phyloP scores from a whole-genome alignment of 202 grass and related monocot genomes.

The Bolboschoenoplectus hybrid region DNA sequence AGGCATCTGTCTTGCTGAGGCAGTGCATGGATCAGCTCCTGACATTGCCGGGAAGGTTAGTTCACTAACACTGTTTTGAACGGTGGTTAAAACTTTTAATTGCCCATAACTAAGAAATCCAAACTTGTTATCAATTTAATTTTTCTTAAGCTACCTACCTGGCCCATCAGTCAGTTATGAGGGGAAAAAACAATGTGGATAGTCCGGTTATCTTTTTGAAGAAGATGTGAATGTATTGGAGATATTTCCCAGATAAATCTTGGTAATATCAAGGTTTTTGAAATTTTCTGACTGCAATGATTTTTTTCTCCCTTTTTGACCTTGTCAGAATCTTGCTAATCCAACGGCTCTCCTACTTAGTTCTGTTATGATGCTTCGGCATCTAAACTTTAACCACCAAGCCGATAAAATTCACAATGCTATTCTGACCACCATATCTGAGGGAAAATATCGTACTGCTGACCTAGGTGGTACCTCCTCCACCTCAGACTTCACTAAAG shows the following conservation, averaged over 20 bases:
- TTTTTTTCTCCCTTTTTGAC: neutral
- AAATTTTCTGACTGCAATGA: neutral
- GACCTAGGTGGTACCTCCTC: constrained; percentile 85
- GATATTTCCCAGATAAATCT: neutral
- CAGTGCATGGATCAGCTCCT: constrained; percentile 96
- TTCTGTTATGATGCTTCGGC: constrained; percentile 97
- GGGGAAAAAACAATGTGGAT: neutral
- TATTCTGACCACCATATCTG: constrained; percentile 73
- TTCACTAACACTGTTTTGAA: neutral
- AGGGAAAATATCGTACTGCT: constrained; percentile 77
- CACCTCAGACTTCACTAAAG: constrained; percentile 88
- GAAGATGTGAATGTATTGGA: neutral
- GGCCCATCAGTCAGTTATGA: neutral
- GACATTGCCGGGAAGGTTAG: constrained; percentile 94
- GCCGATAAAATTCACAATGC: constrained; percentile 84
- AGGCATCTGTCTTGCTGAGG: constrained; percentile 92
- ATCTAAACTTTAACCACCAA: constrained; percentile 75
- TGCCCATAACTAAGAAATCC: neutral
- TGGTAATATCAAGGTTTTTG: neutral
- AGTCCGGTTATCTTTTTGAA: constrained; percentile 12
- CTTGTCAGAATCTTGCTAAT: constrained; percentile 81
- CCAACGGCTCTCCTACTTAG: constrained; percentile 88
- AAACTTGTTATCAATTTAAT: neutral
- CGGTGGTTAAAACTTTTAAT: neutral
- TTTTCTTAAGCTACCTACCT: constrained; percentile 10